Conservation (phyloP, 192 early-diverging fungal species). For the Linnemannia elongata region DNA sequence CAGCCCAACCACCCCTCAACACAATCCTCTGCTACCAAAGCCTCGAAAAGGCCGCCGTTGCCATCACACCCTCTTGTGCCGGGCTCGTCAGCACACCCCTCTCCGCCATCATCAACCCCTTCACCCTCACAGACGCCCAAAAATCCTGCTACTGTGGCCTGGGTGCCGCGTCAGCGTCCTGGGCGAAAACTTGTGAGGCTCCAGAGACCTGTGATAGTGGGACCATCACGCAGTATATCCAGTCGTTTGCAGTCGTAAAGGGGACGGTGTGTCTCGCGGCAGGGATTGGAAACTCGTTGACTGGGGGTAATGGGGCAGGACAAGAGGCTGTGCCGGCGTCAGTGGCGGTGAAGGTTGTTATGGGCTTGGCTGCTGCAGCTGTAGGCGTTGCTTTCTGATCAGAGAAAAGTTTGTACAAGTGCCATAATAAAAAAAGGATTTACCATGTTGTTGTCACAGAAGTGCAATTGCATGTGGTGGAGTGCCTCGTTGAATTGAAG, state of each 20-base stretch:
- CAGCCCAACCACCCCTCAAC: neutral
- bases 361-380: neutral
- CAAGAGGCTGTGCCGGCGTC: neutral
- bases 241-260: neutral
- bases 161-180: neutral
- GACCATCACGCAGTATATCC: neutral
- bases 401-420: neutral
- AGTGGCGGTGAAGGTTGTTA: neutral
- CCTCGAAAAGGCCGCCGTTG: neutral
- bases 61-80: neutral
- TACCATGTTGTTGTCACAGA: no score
- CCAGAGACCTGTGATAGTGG: neutral
- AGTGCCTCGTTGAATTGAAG: no score
- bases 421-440: no score
- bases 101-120: neutral
- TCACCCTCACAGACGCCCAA: neutral
- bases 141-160: no score
- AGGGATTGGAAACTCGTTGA: neutral
- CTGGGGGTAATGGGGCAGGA: neutral
- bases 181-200: neutral
- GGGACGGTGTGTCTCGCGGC: neutral
- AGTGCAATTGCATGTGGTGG: no score
- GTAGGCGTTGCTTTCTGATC: neutral
- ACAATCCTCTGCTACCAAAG: conserved; percentile 1
- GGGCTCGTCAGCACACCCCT: neutral